Base-by-base conservation (phyloP, 1,284 basidiomycete species). In the Tylopilus orsonianus region DNA sequence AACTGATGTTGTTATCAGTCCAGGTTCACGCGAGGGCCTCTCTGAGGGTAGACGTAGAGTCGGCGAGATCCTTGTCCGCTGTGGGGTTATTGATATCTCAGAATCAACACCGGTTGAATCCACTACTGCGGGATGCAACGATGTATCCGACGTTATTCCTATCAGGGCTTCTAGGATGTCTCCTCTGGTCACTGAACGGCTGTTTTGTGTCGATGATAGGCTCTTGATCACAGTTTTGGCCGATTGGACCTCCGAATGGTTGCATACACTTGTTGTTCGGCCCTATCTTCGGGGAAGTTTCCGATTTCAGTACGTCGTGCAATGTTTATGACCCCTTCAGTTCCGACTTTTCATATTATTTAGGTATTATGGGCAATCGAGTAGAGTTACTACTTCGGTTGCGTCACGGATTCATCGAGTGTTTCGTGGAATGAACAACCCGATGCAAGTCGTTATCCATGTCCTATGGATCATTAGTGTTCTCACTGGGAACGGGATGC, bases 391-490 rank as follows among this genome's bases (percentile, higher is more conserved):
- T 16, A 12, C 38, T 37, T 52, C 48, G 7, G 38, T 55, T 44
- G 55, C 51, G 5, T 47, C 26, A 18, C 63, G 53, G 14, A 64
- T 68, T 19, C 52, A 44, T 39, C 53, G 52, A 40, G 46, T 59
- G 36, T 45, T 65, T 46, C 27, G 23, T 27, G 14, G 35, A 8
- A 40, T 68, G 26, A 41, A 39, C 38, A 67, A 66, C 49, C 65
- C 63, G 3, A 44, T 53, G 34, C 66, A 68, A 18, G 69, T 73
- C 10, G 60, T 66, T 44, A 61, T 81, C 46, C 68, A 79, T 24
- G 72, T 76, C 6, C 56, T 82, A 7, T 80, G 74, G 72, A 77
- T 75, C 57, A 69, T 81, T 65, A 24, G 66, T 75, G 34, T 34
- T 16, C 67, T 68, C 30, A 52, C 45, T 0, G 42, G 44, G 30